Evolutionary conservation across 2,329 filamentous ascomycete genomes (phyloP), one percentile per base, ranked within the genome.

Genomic region (Monosporascus cannonballus): DNA sequence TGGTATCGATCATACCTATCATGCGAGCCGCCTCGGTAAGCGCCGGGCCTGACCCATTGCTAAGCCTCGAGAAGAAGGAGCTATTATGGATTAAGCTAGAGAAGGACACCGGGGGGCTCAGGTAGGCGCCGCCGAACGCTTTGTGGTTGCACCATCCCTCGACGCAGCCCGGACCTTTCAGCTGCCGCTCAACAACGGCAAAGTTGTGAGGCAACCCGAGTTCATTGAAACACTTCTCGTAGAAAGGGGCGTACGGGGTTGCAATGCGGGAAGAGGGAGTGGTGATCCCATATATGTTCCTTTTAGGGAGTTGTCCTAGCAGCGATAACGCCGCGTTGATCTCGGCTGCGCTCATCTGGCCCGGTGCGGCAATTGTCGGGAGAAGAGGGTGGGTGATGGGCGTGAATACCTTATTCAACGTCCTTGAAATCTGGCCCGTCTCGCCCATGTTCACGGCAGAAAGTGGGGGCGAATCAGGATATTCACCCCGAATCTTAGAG

Each of bases 371-470:
- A 53, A 94, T 90, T 64, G 91, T 85, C 8, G 90, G 90, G 3
- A 95, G 76, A 9, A 94, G 75, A 1, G 90, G 89, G 63, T 96
- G 90, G 0, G 90, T 95, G 65, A 95, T 92, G 25, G 90, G 89
- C 0, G 89, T 92, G 67, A 95, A 93, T 56, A 93, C 86, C 52
- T 87, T 89, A 71, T 95, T 95, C 53, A 94, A 75, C 0, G 88
- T 88, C 61, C 90, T 81, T 1, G 90, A 94, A 48, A 95, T 81
- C 65, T 95, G 90, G 11, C 90, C 90, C n/a, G 84, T 82, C 61
- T 89, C 85, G 25, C 89, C 89, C 89, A 94, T 94, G 68, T 94
- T 94, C 59, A 95, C 83, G 6, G 87, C 89, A 2, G 89, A 94
- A 36, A 96, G 76, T 1, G 88, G 87, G 9, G 89, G 89, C 8